Conservation (phyloP, 305 asterid species). For the Petunia hybrid region DNA sequence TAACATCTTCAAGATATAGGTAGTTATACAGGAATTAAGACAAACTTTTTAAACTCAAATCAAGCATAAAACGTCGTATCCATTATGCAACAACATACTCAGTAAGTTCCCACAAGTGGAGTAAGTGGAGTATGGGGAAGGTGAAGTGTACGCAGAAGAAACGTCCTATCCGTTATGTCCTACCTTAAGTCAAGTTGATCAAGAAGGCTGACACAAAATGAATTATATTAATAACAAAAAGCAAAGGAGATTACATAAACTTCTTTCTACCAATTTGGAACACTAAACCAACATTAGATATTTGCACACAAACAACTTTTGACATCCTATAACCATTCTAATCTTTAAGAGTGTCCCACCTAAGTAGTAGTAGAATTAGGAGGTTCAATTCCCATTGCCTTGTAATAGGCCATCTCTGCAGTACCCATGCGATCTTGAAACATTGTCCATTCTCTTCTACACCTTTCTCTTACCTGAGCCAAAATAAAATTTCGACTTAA, state of each 20-base stretch:
- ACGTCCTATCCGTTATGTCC: no score
- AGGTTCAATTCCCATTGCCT: slow-evolving; percentile 70
- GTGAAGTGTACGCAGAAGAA: no score
- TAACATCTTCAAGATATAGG: no score
- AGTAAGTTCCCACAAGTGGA: no score
- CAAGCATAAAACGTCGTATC: not conserved
- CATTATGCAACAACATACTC: no score
- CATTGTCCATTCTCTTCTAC: slow-evolving; percentile 84
- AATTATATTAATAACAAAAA: not conserved
- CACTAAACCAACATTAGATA: slow-evolving; percentile 15
- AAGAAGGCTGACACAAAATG: not conserved
- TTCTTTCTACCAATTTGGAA: slow-evolving; percentile 23
- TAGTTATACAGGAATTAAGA: not conserved
- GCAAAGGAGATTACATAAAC: not conserved
- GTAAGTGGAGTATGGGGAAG: no score
- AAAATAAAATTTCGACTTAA: slow-evolving; percentile 9
- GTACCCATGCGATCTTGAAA: slow-evolving; percentile 74
- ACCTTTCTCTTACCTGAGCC: slow-evolving; percentile 86
- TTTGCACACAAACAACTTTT: not conserved
- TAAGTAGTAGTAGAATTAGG: slow-evolving; percentile 64
- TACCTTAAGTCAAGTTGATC: not conserved
- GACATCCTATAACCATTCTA: slow-evolving; percentile 2
- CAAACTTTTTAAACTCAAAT: not conserved
- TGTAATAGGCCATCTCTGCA: slow-evolving; percentile 75
- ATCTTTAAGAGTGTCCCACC: slow-evolving; percentile 12